A percentile compares a stretch with the other conserved stretches of the same genome.
These are phyloP conservation scores for Macadamia tetraphylla DNA, from an alignment of 164 flowering plant species.

Conservation along the genomic window DNA sequence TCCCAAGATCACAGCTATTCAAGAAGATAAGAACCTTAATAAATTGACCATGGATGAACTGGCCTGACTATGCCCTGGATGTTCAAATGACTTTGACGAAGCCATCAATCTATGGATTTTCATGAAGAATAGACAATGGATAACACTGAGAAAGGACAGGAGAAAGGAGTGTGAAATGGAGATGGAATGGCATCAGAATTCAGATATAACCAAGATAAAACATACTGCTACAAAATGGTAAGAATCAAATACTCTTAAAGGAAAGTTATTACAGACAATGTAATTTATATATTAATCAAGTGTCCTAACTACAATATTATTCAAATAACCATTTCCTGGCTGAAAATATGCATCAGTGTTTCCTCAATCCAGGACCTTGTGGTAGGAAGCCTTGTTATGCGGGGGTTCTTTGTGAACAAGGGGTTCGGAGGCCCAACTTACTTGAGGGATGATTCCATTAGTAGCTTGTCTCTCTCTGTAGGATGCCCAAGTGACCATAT, in stretches of 20 bases:
- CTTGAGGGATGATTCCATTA: conserved; percentile 20
- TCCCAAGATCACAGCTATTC: too few species aligned
- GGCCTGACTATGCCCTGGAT: background rate
- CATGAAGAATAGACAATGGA: background rate
- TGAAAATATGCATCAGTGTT: conserved; percentile 7
- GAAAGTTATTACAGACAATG: background rate
- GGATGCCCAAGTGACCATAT: conserved; percentile 96
- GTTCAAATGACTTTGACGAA: background rate
- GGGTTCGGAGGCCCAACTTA: conserved; percentile 40
- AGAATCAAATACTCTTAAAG: background rate
- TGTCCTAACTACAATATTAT: background rate
- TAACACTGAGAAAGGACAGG: background rate
- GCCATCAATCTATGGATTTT: background rate
- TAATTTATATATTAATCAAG: background rate
- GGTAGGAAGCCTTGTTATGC: conserved; percentile 34
- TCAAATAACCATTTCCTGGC: background rate
- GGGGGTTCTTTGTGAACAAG: conserved; percentile 41
- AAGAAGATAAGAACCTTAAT: too few species aligned
- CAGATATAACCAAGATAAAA: background rate
- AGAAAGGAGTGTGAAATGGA: background rate
- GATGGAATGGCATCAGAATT: too few species aligned
- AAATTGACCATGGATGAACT: too few species aligned
- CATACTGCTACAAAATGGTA: background rate
- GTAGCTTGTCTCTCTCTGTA: conserved; percentile 49
- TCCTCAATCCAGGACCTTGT: conserved; percentile 47